Percentiles rank a stretch among this genome's conserved stretches.
These are phyloP conservation scores for Globisporangium apiculatum DNA, from an alignment of 352 stramenopile species.

Conservation along the genomic window DNA sequence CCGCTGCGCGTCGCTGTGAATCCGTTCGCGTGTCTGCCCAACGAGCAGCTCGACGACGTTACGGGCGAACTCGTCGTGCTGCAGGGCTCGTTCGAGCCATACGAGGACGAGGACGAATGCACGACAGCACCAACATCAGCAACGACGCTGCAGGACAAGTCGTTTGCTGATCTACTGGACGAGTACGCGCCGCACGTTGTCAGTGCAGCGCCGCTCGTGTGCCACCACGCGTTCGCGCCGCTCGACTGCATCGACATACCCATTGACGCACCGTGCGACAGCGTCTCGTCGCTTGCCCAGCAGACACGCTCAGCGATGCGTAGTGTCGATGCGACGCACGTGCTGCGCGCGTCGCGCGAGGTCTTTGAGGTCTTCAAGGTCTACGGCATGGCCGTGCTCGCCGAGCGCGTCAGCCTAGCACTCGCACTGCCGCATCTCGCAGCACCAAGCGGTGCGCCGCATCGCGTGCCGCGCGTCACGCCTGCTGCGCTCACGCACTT, in stretches of 20 bases:
- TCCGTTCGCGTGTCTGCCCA: constrained; percentile 47
- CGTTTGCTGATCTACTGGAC: constrained; percentile 28
- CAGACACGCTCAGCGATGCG: constrained; percentile 17
- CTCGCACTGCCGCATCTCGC: constrained; percentile 28
- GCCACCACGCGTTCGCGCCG: constrained; percentile 29
- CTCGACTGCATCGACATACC: no score
- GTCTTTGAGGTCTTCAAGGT: constrained; percentile 81
- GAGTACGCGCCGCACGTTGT: constrained; percentile 19
- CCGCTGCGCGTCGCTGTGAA: constrained; percentile 48
- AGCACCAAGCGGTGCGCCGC: not conserved
- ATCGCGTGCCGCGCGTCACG: constrained; percentile 11
- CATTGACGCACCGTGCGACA: not conserved
- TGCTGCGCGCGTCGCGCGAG: constrained; percentile 48
- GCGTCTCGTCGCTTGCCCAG: no score
- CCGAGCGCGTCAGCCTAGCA: constrained; percentile 53
- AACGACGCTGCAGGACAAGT: constrained; percentile 17
- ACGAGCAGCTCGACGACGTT: constrained; percentile 50
- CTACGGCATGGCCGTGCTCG: constrained; percentile 73
- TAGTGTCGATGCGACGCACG: constrained; percentile 26
- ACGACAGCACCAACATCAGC: constrained; percentile 9
- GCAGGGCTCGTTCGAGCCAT: constrained; percentile 22
- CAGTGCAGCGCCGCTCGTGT: not conserved
- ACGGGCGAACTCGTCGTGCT: constrained; percentile 47
- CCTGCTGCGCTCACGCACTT: constrained; percentile 43
- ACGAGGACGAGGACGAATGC: no score